Evolutionary conservation across 441 rosid genomes (phyloP), one percentile per base, ranked within the genome.

Genomic region (Bocquillonia castaneifolia): DNA sequence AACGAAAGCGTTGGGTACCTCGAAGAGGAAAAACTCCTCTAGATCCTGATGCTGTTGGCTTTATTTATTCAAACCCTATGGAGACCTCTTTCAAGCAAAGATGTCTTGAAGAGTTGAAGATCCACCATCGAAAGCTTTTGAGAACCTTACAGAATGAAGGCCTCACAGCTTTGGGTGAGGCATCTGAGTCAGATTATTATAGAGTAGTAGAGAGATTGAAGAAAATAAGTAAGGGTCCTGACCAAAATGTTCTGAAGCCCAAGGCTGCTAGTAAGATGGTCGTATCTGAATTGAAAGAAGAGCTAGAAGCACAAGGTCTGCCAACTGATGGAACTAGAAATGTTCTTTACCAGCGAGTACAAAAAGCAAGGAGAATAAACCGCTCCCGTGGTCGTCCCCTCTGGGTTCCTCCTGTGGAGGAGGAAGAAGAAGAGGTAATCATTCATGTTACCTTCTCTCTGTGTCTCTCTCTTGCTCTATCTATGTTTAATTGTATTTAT

Each of bases 201-300:
- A 88, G 93, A 72, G 93, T 89, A 53, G 80, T 79, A 71, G 95
- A 87, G 79, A 88, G 93, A 67, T 76, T 93, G 73, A 83, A 67
- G 82, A 89, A 88, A 75, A 82, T 84, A 71, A 80, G 87, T 45
- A 89, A 78, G 80, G 92, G 97, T 83, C 97, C 95, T 74, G 87
- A 82, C 37, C 89, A 77, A 79, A 89, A 82, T 76, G 88, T 85
- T 76, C 70, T 80, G 73, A 93, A 93, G 81, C 99, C 99, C 40
- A 93, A 93, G 84, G 97, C 99, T 63, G 99, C 99, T 44, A 93
- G 99, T 77, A 93, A 93, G 86, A 93, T 93, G 99, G 42, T 88
- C 63, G 99, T 93, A 56, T 80, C 87, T 75, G 97, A 93, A 84
- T 72, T 93, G 29, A 93, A 83, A 86, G 99, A 93, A 81, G 99